Evolutionary conservation across 1,284 basidiomycete genomes (phyloP).

Genomic region (Moniliophthora roreri): DNA sequence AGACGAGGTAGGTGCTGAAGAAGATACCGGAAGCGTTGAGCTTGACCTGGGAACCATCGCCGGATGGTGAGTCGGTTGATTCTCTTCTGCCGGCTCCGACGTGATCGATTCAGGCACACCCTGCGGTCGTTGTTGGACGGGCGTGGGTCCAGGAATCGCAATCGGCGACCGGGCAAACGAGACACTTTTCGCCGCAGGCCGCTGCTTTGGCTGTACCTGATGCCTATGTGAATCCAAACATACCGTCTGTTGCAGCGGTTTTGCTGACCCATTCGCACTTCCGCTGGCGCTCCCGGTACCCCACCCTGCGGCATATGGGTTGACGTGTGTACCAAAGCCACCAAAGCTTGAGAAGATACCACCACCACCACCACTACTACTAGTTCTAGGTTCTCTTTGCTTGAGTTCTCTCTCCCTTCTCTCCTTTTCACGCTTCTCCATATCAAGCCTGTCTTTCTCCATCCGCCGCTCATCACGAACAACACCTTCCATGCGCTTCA

Average conservation of each 20-base stretch:
- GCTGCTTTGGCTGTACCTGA: slow-evolving; percentile 4
- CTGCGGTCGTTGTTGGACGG: background rate
- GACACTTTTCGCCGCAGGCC: slow-evolving; percentile 50
- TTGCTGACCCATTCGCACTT: background rate
- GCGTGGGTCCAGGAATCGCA: slow-evolving; percentile 1
- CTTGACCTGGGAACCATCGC: no score
- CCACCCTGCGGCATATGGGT: slow-evolving; percentile 1
- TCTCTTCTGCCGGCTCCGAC: background rate
- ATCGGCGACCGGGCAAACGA: slow-evolving; percentile 43
- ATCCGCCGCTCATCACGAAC: no score
- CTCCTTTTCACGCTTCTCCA: slow-evolving; percentile 1
- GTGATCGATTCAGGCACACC: background rate
- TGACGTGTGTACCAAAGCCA: slow-evolving; percentile 3
- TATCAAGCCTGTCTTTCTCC: no score
- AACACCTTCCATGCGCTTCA: slow-evolving; percentile 29
- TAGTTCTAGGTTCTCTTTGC: background rate
- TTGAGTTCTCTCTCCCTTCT: slow-evolving; percentile 1
- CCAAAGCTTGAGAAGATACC: slow-evolving; percentile 1
- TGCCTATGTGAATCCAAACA: no score
- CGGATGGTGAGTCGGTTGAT: no score
- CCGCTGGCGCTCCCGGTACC: background rate
- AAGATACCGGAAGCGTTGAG: slow-evolving; percentile 8
- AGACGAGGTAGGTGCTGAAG: slow-evolving; percentile 7
- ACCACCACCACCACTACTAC: no score
- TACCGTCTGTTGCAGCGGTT: no score